Conservation (phyloP, 768 basidiomycete genomes). For the Boletus subcaerulescens region DNA sequence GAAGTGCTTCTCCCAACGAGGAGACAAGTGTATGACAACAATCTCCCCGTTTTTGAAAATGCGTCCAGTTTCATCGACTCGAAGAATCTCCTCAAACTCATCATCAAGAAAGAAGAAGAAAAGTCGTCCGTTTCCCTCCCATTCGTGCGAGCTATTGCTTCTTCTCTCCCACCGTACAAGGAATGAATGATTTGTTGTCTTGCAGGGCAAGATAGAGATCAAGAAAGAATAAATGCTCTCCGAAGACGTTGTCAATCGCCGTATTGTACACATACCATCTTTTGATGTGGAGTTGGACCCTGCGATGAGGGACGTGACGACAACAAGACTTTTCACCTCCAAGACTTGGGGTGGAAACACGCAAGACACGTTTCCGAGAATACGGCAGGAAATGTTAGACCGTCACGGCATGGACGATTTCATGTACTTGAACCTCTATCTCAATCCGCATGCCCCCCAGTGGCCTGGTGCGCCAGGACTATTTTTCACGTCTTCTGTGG, state of each 20-base stretch:
- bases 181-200: neutral
- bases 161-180: neutral
- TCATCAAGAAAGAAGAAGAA: slow-evolving; percentile 18
- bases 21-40: slow-evolving; percentile 2
- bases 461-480: slow-evolving; percentile 17
- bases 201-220: slow-evolving; percentile 11
- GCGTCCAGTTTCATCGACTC: slow-evolving; percentile 6
- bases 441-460: slow-evolving; percentile 18
- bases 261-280: slow-evolving; percentile 1
- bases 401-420: slow-evolving; percentile 18
- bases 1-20: slow-evolving; percentile 14
- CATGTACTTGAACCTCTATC: slow-evolving; percentile 16
- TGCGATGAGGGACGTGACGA: slow-evolving; percentile 15
- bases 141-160: neutral
- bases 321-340: slow-evolving; percentile 15
- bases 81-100: neutral
- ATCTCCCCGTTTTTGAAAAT: slow-evolving; percentile 8
- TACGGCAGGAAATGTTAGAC: slow-evolving; percentile 8
- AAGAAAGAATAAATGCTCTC: slow-evolving; percentile 21
- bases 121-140: neutral
- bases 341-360: slow-evolving; percentile 18
- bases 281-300: slow-evolving; percentile 14
- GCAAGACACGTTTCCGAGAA: slow-evolving; percentile 10
- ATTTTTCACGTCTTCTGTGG: slow-evolving; percentile 9
- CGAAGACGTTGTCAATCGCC: slow-evolving; percentile 16